Conservation (phyloP, 306 rosid species). For the Cucumis melo region DNA sequence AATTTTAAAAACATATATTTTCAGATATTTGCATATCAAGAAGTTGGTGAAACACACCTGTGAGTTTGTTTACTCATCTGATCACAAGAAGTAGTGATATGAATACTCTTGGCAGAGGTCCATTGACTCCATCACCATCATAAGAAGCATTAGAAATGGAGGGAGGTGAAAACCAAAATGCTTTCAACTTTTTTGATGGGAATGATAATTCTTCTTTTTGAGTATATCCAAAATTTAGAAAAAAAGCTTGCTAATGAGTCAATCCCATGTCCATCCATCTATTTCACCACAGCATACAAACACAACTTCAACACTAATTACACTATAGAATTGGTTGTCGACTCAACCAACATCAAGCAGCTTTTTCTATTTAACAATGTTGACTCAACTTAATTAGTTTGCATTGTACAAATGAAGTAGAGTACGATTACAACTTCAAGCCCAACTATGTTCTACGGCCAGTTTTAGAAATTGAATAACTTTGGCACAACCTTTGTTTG, state of each 20-base stretch:
- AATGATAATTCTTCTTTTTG: slow-evolving; percentile 57
- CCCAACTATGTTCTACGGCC: too few relatives aligned
- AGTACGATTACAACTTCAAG: too few relatives aligned
- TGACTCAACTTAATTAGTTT: too few relatives aligned
- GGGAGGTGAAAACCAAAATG: slow-evolving; percentile 86
- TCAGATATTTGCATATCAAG: background rate
- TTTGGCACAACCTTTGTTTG: too few relatives aligned
- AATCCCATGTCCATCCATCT: slow-evolving; percentile 87
- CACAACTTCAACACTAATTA: background rate
- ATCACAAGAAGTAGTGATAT: slow-evolving; percentile 90
- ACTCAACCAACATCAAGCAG: too few relatives aligned
- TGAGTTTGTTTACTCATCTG: slow-evolving; percentile 68
- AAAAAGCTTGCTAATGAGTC: slow-evolving; percentile 67
- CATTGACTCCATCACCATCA: slow-evolving; percentile 40
- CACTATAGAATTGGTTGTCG: too few relatives aligned
- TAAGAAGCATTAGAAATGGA: slow-evolving; percentile 10
- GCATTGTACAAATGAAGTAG: too few relatives aligned
- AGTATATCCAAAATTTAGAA: slow-evolving; percentile 73
- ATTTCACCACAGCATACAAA: background rate
- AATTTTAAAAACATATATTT: background rate
- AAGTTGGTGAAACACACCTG: slow-evolving; percentile 35
- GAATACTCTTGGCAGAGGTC: slow-evolving; percentile 83
- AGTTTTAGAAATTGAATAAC: too few relatives aligned
- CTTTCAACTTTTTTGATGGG: slow-evolving; percentile 72
- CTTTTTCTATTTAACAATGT: too few relatives aligned